Evolutionary conservation across 768 basidiomycete species (phyloP), one percentile per base, ranked within the genome.

Genomic region (Cystofilobasidium capitatum): DNA sequence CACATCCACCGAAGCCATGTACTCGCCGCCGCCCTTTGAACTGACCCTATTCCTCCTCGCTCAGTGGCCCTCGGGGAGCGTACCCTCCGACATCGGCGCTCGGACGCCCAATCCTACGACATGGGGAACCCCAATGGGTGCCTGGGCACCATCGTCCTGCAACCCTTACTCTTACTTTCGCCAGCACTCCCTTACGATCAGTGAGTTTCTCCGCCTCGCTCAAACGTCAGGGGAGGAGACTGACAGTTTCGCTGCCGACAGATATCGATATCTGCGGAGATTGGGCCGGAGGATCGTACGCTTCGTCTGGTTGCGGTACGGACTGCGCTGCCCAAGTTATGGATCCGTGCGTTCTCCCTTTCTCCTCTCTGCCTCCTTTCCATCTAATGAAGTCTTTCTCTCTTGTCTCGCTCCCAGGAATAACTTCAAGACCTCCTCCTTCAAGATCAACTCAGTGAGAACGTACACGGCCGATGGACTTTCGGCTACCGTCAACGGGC

Each of bases 111-210:
- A 57, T 39, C 63, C 63, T 2, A 33, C 51, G 12, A 55, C 37
- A 6, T 64, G 77, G 76, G 76, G 75, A 10, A 66, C 62, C 45
- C 77, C 77, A 1, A 62, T 42, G 1, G 74, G 75, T 22, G 72
- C 73, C 0, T 75, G 70, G 66, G 71, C 72, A 12, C 69, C 74
- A 16, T 65, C 72, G 29, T 72, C 70, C n/a, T 78, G 77, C 58
- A 72, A 78, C 66, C 73, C 73, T 5, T 69, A 67, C 55, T 58
- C 66, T 20, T 75, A 71, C 70, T 78, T 78, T 70, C 68, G 71
- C 24, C 70, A 74, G 22, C 75, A 76, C 42, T 70, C 73, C 35
- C 62, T 78, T n/a, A 71, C 77, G 14, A 62, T 78, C 42, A 76
- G 62, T 63, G 35, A 49, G 62, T 37, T 1, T 14, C 20, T 1